Conservation (phyloP, 2,329 filamentous ascomycete species). For the Ceratocystis alfenasii region DNA sequence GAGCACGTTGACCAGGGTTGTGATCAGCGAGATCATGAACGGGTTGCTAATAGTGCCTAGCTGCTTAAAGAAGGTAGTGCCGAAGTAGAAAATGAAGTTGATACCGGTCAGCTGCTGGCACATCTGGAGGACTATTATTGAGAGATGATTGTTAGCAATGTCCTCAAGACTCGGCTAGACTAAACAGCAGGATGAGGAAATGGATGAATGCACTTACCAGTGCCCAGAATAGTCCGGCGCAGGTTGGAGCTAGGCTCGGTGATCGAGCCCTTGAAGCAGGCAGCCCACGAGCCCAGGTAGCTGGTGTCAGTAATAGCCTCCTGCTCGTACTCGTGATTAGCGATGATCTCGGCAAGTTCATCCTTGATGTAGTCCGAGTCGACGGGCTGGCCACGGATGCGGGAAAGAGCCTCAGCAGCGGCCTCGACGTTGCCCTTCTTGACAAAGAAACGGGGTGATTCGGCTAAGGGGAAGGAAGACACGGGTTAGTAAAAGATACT, state of each 20-base stretch:
- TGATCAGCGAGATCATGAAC: slow-evolving; percentile 76
- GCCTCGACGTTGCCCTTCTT: slow-evolving; percentile 58
- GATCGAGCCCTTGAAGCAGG: slow-evolving; percentile 55
- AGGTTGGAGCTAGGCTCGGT: slow-evolving; percentile 52
- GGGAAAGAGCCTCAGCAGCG: slow-evolving; percentile 50
- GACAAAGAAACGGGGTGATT: slow-evolving; percentile 77
- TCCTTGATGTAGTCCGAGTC: slow-evolving; percentile 64
- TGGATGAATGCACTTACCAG: slow-evolving; percentile 30
- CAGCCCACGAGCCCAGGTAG: slow-evolving; percentile 57
- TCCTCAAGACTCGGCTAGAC: not conserved
- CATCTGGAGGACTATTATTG: slow-evolving; percentile 37
- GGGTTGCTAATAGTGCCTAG: slow-evolving; percentile 63
- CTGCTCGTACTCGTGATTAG: slow-evolving; percentile 79
- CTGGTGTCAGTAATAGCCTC: slow-evolving; percentile 51
- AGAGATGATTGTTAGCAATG: slow-evolving; percentile 25
- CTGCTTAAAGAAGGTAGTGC: slow-evolving; percentile 70
- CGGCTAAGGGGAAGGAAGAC: slow-evolving; percentile 33
- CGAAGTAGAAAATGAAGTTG: slow-evolving; percentile 88
- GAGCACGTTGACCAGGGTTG: slow-evolving; percentile 75
- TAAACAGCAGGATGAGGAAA: not conserved
- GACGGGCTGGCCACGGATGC: slow-evolving; percentile 60
- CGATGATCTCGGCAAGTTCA: slow-evolving; percentile 74
- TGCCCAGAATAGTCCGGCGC: slow-evolving; percentile 59
- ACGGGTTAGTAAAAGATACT: not conserved
- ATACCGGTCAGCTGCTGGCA: slow-evolving; percentile 63